phyloP scores from a whole-genome alignment of 2,329 filamentous ascomycete species.

The Cercospora sojina region DNA sequence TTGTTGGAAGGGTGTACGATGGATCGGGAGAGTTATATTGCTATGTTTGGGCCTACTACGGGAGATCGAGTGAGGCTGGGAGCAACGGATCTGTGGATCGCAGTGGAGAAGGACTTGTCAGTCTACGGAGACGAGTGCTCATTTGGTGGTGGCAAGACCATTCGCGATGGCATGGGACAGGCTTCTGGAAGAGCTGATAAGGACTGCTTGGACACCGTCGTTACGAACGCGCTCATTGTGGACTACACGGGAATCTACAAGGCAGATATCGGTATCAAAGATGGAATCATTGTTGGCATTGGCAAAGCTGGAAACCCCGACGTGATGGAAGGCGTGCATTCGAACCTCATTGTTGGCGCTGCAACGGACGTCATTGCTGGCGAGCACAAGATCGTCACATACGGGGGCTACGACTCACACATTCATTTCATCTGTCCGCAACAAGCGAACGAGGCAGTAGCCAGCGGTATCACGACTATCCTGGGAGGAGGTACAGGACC shows the following conservation, averaged over 20 bases:
- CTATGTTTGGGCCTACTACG: slow-evolving; percentile 90
- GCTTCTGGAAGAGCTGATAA: slow-evolving; percentile 71
- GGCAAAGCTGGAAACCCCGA: slow-evolving; percentile 98
- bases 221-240: slow-evolving; percentile 85
- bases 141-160: slow-evolving; percentile 90
- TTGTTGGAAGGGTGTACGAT: slow-evolving; percentile 65
- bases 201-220: slow-evolving; percentile 76
- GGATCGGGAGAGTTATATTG: slow-evolving; percentile 73
- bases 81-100: slow-evolving; percentile 83
- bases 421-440: slow-evolving; percentile 96
- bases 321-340: slow-evolving; percentile 83
- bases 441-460: slow-evolving; percentile 78
- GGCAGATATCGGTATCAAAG: slow-evolving; percentile 90
- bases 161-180: slow-evolving; percentile 95
- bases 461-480: slow-evolving; percentile 85
- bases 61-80: slow-evolving; percentile 83
- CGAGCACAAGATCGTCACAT: slow-evolving; percentile 86
- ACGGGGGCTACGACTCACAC: slow-evolving; percentile 84
- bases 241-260: slow-evolving; percentile 95
- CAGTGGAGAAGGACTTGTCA: slow-evolving; percentile 82
- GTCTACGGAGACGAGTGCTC: slow-evolving; percentile 89
- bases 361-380: slow-evolving; percentile 90
- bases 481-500: slow-evolving; percentile 89
- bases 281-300: slow-evolving; percentile 81
- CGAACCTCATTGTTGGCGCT: slow-evolving; percentile 76